Conservation (phyloP, 306 rosid species). For the Erythrophleum fordii region DNA sequence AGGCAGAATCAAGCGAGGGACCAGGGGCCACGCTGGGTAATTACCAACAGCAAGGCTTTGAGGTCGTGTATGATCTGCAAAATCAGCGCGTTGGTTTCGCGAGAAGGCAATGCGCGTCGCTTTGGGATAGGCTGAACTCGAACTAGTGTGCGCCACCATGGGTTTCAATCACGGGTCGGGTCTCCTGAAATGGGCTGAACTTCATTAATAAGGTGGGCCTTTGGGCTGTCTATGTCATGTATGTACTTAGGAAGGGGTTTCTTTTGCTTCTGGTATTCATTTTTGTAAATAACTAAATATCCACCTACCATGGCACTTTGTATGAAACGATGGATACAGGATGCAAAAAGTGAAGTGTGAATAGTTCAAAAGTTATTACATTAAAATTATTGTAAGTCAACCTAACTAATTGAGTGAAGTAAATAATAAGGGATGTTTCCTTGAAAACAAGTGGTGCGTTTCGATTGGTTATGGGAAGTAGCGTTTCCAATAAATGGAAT, state of each 20-base stretch:
- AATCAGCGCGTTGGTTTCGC: conserved; percentile 85
- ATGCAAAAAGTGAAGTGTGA: conserved; percentile 27
- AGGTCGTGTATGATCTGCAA: conserved; percentile 82
- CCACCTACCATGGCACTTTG: neutral
- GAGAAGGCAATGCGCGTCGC: conserved; percentile 69
- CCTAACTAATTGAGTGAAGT: neutral
- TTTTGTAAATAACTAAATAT: conserved; percentile 10
- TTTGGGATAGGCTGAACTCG: conserved; percentile 76
- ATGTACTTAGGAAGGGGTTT: neutral
- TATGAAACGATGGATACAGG: neutral
- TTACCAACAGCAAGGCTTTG: conserved; percentile 94
- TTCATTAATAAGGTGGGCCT: no score
- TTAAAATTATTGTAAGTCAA: neutral
- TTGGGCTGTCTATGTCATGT: neutral
- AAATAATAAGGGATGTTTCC: neutral
- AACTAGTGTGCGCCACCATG: conserved; percentile 15
- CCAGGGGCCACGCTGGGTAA: conserved; percentile 92
- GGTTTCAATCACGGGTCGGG: conserved; percentile 8
- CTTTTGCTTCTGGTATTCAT: conserved; percentile 28
- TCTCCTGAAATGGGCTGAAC: neutral
- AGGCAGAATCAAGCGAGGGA: conserved; percentile 70
- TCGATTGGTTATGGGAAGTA: neutral
- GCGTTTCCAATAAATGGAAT: neutral
- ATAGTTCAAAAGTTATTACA: no score
- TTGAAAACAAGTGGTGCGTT: neutral